A percentile compares a stretch with the other conserved stretches of the same genome.
These are phyloP conservation scores for Colletotrichum trifolii DNA, from an alignment of 2,329 filamentous ascomycete genomes.

Conservation along the genomic window DNA sequence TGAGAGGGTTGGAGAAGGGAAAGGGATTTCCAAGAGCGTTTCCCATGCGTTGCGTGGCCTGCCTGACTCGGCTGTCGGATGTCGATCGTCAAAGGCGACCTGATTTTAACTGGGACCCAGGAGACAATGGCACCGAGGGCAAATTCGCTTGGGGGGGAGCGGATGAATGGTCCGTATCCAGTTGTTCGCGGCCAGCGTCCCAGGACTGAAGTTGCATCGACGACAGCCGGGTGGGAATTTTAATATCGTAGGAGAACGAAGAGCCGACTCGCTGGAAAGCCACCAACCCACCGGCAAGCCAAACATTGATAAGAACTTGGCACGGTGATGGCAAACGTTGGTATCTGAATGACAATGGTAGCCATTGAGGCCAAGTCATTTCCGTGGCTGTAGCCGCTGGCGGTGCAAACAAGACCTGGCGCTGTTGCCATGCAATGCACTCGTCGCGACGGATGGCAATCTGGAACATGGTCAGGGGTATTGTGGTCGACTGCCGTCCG, in stretches of 20 bases:
- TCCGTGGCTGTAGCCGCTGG: neutral
- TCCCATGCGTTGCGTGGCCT: slow-evolving; percentile 6
- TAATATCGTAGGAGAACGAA: no score
- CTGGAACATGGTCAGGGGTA: slow-evolving; percentile 31
- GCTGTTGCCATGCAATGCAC: slow-evolving; percentile 18
- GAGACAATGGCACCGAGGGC: slow-evolving; percentile 3
- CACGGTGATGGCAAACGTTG: no score
- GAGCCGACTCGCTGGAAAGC: no score
- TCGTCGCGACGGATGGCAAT: slow-evolving; percentile 30
- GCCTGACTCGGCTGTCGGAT: slow-evolving; percentile 30
- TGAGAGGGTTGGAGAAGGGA: neutral
- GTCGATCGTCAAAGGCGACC: slow-evolving; percentile 23
- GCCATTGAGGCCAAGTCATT: neutral
- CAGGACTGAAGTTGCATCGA: no score
- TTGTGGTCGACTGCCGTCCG: slow-evolving; percentile 16
- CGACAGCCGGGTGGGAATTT: no score
- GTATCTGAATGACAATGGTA: neutral
- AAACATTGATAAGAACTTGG: no score
- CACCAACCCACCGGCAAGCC: no score
- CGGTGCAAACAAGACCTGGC: slow-evolving; percentile 5
- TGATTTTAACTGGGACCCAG: slow-evolving; percentile 24
- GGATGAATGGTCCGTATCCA: no score
- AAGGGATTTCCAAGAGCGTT: neutral
- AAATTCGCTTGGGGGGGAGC: neutral
- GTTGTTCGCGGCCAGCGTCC: no score